A percentile compares a stretch with the other conserved stretches of the same genome.
Conservation (phyloP, 2,329 filamentous ascomycete genomes). For the Pseudocercospora fuligena region DNA sequence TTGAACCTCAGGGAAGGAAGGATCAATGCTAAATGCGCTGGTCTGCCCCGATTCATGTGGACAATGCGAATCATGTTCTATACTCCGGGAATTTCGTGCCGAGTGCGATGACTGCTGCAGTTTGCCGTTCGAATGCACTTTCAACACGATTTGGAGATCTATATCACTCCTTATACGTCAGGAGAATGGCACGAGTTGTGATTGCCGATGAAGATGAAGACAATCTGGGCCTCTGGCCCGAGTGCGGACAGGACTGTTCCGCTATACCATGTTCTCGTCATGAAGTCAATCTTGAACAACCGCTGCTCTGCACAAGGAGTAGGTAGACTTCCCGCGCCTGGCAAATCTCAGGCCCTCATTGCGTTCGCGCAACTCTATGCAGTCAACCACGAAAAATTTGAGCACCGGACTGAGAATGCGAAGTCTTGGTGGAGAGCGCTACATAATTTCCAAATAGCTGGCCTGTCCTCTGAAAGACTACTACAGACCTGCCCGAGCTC, state of each 20-base stretch:
- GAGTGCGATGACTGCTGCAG: not conserved
- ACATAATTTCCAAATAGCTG: not conserved
- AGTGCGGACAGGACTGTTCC: not conserved
- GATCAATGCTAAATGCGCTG: not conserved
- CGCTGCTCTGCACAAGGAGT: constrained; percentile 7
- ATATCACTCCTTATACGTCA: not conserved
- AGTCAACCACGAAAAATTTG: not conserved
- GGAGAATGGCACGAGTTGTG: not conserved
- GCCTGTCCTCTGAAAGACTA: not conserved
- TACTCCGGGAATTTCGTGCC: not conserved
- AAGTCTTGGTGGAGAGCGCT: not conserved
- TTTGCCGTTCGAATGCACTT: not conserved
- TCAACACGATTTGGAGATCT: not conserved
- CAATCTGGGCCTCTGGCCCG: not conserved
- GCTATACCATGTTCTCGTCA: not conserved
- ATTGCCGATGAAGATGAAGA: not conserved
- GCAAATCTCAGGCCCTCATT: constrained; percentile 1
- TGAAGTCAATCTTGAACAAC: constrained; percentile 6
- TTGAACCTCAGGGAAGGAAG: no score
- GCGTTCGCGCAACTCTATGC: constrained; percentile 3
- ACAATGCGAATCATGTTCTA: not conserved
- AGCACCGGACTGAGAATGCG: not conserved
- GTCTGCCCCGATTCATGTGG: not conserved
- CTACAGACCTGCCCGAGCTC: not conserved
- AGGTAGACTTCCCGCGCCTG: not conserved